These are phyloP conservation scores for Claviceps humidiphila DNA, from an alignment of 2,329 filamentous ascomycete species.

Conservation along the genomic window DNA sequence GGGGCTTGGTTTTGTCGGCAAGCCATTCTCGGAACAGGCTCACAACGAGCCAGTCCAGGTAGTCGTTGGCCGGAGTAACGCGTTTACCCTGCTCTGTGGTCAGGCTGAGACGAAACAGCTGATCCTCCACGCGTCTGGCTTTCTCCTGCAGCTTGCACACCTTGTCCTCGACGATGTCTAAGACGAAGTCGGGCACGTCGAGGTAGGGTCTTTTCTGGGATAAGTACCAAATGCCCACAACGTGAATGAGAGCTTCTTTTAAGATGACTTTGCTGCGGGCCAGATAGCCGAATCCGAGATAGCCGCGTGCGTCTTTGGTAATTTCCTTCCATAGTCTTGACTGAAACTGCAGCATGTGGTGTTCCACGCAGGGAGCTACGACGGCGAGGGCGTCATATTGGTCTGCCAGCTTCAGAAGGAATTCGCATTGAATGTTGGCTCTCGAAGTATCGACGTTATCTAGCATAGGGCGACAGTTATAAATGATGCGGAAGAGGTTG, in stretches of 20 bases:
- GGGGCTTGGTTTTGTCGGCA: conserved; percentile 55
- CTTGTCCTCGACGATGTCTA: too few species aligned
- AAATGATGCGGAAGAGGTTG: conserved; percentile 41
- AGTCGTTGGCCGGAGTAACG: conserved; percentile 64
- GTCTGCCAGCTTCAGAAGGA: conserved; percentile 40
- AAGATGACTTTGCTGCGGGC: conserved; percentile 74
- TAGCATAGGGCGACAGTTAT: conserved; percentile 61
- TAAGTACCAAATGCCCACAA: conserved; percentile 85
- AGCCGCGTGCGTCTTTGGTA: conserved; percentile 86
- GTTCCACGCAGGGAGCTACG: too few species aligned
- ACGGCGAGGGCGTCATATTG: too few species aligned
- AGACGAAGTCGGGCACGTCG: conserved; percentile 42
- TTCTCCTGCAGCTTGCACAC: too few species aligned
- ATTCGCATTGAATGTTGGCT: conserved; percentile 88
- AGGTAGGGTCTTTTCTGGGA: conserved; percentile 67
- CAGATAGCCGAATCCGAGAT: conserved; percentile 79
- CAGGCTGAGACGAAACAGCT: too few species aligned
- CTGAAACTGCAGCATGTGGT: too few species aligned
- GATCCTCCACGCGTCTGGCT: too few species aligned
- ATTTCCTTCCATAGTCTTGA: conserved; percentile 73
- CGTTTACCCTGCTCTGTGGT: conserved; percentile 54
- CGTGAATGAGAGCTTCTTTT: conserved; percentile 79
- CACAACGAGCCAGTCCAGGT: conserved; percentile 81
- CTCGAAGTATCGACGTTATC: conserved; percentile 82
- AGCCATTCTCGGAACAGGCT: conserved; percentile 53